Conservation (phyloP, 2,329 filamentous ascomycete genomes). For the Pyrenochaeta sp. region DNA sequence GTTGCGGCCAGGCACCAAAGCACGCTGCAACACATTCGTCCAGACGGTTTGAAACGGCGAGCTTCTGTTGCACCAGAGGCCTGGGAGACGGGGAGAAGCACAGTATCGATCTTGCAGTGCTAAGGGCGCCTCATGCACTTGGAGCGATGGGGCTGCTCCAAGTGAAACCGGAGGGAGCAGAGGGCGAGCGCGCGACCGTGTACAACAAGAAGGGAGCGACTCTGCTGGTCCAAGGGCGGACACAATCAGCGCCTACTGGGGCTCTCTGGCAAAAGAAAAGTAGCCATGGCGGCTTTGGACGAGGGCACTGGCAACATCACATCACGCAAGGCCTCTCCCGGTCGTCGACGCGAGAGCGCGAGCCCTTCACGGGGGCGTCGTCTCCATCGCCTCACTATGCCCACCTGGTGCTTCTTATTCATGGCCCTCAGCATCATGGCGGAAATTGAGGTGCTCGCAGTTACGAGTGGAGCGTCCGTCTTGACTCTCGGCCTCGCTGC, state of each 20-base stretch:
- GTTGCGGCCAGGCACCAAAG: conserved; percentile 50
- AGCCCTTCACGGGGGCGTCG: conserved; percentile 12
- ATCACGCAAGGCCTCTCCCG: conserved; percentile 30
- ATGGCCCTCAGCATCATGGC: background rate
- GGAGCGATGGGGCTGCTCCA: conserved; percentile 44
- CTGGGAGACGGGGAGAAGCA: conserved; percentile 33
- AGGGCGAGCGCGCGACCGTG: conserved; percentile 41
- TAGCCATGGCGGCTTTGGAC: conserved; percentile 30
- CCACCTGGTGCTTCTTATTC: conserved; percentile 14
- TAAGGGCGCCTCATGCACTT: conserved; percentile 48
- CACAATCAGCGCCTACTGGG: conserved; percentile 39
- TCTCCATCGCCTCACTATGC: conserved; percentile 20
- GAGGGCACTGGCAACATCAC: conserved; percentile 28
- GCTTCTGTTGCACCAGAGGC: conserved; percentile 46
- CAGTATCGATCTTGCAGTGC: conserved; percentile 46
- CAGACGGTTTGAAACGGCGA: conserved; percentile 48
- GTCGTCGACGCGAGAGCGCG: conserved; percentile 18
- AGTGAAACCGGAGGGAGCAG: conserved; percentile 46
- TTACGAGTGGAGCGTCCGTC: too few relatives aligned
- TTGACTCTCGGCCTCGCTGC: conserved; percentile 15
- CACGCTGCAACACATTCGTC: conserved; percentile 47
- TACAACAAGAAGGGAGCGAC: conserved; percentile 48
- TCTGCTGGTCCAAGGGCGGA: conserved; percentile 36
- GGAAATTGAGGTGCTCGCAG: conserved; percentile 10
- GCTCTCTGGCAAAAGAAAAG: conserved; percentile 44